phyloP scores from a whole-genome alignment of 805 yeast species.

The Groenewaldozyma salmanticensis region DNA sequence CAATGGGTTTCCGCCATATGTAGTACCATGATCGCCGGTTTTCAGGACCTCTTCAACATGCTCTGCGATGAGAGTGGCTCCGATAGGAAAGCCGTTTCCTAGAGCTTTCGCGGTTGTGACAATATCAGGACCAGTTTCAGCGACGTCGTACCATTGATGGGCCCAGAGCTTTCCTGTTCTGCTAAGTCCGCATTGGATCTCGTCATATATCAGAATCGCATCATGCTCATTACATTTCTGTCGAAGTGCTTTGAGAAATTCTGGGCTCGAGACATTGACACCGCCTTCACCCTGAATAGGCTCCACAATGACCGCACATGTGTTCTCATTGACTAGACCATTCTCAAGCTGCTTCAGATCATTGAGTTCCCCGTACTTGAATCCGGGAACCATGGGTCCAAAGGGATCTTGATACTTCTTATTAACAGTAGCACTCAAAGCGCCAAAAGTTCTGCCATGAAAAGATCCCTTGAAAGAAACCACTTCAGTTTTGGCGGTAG shows the following conservation, averaged over 20 bases:
- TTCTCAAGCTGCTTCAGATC: constrained; percentile 50
- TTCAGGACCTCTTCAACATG: constrained; percentile 59
- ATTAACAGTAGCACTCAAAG: constrained; percentile 85
- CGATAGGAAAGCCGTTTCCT: constrained; percentile 95
- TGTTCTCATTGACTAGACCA: constrained; percentile 48
- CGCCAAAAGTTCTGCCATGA: constrained; percentile 95
- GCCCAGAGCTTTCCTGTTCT: constrained; percentile 94
- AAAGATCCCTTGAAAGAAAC: constrained; percentile 84
- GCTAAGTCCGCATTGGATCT: constrained; percentile 94
- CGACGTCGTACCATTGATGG: constrained; percentile 54
- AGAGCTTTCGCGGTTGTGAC: constrained; percentile 91
- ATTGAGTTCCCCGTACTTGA: constrained; percentile 54
- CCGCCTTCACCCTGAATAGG: constrained; percentile 99
- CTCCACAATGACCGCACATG: constrained; percentile 90
- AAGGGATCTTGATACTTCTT: constrained; percentile 89
- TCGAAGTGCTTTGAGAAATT: constrained; percentile 58
- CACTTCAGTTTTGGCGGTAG: constrained; percentile 40
- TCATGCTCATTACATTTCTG: constrained; percentile 57
- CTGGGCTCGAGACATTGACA: constrained; percentile 53
- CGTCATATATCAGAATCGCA: constrained; percentile 81
- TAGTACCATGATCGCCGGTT: constrained; percentile 97
- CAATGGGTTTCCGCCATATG: constrained; percentile 95
- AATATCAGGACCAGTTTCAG: constrained; percentile 87
- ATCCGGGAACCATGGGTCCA: constrained; percentile 86
- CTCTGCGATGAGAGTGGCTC: constrained; percentile 83